Percentiles rank a stretch among this genome's conserved stretches.
phyloP scores from a whole-genome alignment of 257 asterid genomes.

The Jacaranda mimosifolia region DNA sequence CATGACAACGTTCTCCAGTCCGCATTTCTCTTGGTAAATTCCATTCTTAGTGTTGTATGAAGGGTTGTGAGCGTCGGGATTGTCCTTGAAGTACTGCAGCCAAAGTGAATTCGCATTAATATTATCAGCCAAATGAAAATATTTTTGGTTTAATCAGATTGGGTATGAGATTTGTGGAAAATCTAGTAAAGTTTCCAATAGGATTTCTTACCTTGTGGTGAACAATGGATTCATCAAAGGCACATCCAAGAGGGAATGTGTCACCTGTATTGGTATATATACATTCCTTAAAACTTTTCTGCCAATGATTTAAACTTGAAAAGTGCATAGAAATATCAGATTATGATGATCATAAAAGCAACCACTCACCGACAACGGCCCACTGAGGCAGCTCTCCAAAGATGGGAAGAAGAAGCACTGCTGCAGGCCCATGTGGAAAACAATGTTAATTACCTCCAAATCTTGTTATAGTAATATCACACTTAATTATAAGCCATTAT shows the following conservation, averaged over 20 bases:
- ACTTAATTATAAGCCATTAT: too few species aligned
- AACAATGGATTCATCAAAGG: constrained; percentile 56
- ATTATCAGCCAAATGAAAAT: neutral
- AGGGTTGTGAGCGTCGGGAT: constrained; percentile 46
- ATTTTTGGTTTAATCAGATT: neutral
- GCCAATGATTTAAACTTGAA: too few species aligned
- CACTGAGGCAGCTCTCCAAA: too few species aligned
- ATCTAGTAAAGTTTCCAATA: neutral
- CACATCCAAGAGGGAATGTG: constrained; percentile 61
- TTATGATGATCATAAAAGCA: too few species aligned
- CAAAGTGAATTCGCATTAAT: neutral
- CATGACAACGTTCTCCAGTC: constrained; percentile 53
- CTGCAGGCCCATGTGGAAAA: too few species aligned
- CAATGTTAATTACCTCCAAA: too few species aligned
- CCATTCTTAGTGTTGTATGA: constrained; percentile 55
- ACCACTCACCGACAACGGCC: too few species aligned
- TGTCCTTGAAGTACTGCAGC: constrained; percentile 49
- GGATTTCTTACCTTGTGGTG: constrained; percentile 45
- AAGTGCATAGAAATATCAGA: too few species aligned
- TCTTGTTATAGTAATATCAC: too few species aligned
- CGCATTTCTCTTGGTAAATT: constrained; percentile 48
- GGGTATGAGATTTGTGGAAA: neutral
- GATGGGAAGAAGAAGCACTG: too few species aligned
- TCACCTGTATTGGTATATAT: constrained; percentile 40
- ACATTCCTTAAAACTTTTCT: neutral